Evolutionary conservation across 2,329 filamentous ascomycete species (phyloP).

Genomic region (Paecilomyces fulvus): DNA sequence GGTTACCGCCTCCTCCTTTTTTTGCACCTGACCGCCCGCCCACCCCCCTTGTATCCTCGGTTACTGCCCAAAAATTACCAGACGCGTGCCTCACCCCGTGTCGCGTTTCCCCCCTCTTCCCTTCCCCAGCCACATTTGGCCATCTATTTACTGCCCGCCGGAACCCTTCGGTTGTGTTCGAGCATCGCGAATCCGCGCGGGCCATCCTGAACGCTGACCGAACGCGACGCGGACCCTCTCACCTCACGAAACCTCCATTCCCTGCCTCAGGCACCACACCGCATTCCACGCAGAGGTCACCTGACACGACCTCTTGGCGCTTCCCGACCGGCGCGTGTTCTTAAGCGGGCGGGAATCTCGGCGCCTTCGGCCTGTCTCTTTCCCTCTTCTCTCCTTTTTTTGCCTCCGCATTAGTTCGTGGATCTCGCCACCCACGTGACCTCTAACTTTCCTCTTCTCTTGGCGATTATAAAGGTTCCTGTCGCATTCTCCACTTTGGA

Average conservation of each 20-base stretch:
- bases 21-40: constrained; percentile 10
- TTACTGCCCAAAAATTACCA: constrained; percentile 2
- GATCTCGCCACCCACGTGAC: constrained; percentile 30
- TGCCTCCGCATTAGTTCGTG: constrained; percentile 15
- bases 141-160: constrained; percentile 1
- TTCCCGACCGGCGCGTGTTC: background rate
- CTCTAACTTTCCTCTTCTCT: constrained; percentile 20
- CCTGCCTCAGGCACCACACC: constrained; percentile 10
- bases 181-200: too few species aligned
- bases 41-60: constrained; percentile 5
- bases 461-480: constrained; percentile 36
- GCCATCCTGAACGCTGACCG: background rate
- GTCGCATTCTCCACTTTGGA: constrained; percentile 30
- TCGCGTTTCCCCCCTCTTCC: background rate
- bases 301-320: constrained; percentile 7
- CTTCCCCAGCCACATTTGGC: background rate
- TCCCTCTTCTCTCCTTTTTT: constrained; percentile 6
- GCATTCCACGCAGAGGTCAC: constrained; percentile 9
- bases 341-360: constrained; percentile 4
- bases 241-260: background rate
- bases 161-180: background rate
- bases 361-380: constrained; percentile 7
- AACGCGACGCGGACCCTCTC: constrained; percentile 3
- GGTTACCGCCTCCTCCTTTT: constrained; percentile 13
- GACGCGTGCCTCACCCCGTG: background rate